Evolutionary conservation across 106 monocot genomes (phyloP).

Genomic region (Apostasia shenzhenica): DNA sequence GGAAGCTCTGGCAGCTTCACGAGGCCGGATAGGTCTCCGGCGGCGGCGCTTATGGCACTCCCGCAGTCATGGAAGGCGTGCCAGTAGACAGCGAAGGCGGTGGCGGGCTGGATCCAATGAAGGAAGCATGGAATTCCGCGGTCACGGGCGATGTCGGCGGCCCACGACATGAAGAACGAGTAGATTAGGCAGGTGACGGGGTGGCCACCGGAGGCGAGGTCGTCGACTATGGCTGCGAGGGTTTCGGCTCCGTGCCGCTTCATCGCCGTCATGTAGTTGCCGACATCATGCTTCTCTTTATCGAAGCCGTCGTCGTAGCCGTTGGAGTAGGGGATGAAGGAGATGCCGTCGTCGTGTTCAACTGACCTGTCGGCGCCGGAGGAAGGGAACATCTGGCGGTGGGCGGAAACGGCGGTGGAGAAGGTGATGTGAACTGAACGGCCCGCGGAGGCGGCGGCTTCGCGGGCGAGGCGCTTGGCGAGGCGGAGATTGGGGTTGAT

Average conservation of each 20-base stretch:
- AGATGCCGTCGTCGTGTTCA: conserved; percentile 7
- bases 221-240: conserved; percentile 9
- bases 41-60: conserved; percentile 7
- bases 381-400: conserved; percentile 9
- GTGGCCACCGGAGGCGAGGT: conserved; percentile 9
- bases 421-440: neutral
- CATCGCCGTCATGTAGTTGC: conserved; percentile 3
- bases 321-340: conserved; percentile 36
- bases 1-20: conserved; percentile 20
- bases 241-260: conserved; percentile 2
- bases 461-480: conserved; percentile 2
- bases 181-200: conserved; percentile 34
- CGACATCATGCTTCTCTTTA: conserved; percentile 6
- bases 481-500: conserved; percentile 9
- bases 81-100: conserved; percentile 9
- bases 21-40: conserved; percentile 8
- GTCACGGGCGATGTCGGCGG: conserved; percentile 16
- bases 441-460: neutral
- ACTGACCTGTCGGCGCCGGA: neutral
- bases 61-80: conserved; percentile 39
- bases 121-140: conserved; percentile 20
- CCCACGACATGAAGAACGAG: conserved; percentile 27
- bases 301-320: conserved; percentile 33
- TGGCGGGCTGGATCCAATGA: conserved; percentile 55
- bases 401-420: neutral